Evolutionary conservation across 345 rosid species (phyloP).

Genomic region (Linum trigynum): DNA sequence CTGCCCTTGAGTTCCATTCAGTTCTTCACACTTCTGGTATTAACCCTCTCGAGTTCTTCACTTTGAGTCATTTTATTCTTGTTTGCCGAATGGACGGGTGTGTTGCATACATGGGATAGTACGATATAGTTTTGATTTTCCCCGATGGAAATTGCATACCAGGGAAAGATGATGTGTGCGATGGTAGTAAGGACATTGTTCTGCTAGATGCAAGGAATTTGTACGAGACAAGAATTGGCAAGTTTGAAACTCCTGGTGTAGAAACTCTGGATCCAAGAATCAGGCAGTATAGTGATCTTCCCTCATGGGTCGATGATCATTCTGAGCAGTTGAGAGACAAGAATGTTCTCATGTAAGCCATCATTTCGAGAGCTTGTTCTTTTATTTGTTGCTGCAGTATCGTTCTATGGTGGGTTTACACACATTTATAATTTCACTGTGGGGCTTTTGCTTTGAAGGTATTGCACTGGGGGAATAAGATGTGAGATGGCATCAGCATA

Average conservation of each 20-base stretch:
- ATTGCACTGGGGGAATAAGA: constrained; percentile 95
- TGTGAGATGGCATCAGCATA: constrained; percentile 99
- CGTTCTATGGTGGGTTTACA: too few relatives aligned
- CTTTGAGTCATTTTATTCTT: not conserved
- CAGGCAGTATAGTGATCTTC: constrained; percentile 90
- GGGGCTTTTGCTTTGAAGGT: constrained; percentile 37
- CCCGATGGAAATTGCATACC: constrained; percentile 24
- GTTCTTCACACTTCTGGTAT: constrained; percentile 51
- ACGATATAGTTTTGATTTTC: constrained; percentile 7
- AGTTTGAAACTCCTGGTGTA: constrained; percentile 48
- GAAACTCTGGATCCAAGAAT: constrained; percentile 78
- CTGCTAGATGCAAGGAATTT: constrained; percentile 86
- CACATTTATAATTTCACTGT: not conserved
- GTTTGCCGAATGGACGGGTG: not conserved
- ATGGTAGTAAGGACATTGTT: constrained; percentile 38
- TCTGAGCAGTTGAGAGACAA: constrained; percentile 58
- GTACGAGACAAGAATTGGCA: constrained; percentile 89
- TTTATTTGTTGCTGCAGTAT: not conserved
- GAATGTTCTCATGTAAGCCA: constrained; percentile 64
- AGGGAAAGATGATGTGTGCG: constrained; percentile 20
- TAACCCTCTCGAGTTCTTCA: not conserved
- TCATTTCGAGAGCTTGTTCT: constrained; percentile 11
- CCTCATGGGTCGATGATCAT: constrained; percentile 75
- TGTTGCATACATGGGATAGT: not conserved
- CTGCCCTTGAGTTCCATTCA: constrained; percentile 78